Conservation (phyloP, 208 protist genomes). For the Porcisia hertigi region DNA sequence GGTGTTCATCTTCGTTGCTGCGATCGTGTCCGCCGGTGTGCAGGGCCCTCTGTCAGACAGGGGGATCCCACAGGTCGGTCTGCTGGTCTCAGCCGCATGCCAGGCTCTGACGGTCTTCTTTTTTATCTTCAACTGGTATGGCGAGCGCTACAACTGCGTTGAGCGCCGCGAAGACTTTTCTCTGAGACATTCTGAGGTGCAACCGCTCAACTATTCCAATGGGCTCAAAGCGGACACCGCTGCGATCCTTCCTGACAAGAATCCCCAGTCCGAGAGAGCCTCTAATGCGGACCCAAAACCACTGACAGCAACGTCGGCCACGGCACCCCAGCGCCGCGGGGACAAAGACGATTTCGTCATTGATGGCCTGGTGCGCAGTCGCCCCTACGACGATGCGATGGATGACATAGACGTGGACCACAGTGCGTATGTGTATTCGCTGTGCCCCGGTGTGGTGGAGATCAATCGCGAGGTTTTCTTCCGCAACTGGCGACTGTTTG, state of each 20-base stretch:
- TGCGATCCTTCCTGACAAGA: not conserved
- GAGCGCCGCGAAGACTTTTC: constrained; percentile 44
- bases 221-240: not conserved
- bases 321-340: not conserved
- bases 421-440: constrained; percentile 17
- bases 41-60: constrained; percentile 16
- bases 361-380: no score
- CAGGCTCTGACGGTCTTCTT: constrained; percentile 52
- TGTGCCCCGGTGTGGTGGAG: constrained; percentile 21
- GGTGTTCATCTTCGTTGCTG: constrained; percentile 52
- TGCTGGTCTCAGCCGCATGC: constrained; percentile 42
- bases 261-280: not conserved
- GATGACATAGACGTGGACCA: constrained; percentile 8
- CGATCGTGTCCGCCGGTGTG: constrained; percentile 28
- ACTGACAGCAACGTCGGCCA: not conserved
- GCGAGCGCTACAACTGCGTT: constrained; percentile 50
- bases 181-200: constrained; percentile 5
- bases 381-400: not conserved
- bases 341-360: not conserved
- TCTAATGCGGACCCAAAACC: not conserved
- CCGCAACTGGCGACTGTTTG: constrained; percentile 29
- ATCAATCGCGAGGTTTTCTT: constrained; percentile 24
- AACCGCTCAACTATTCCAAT: not conserved
- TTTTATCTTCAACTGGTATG: constrained; percentile 73
- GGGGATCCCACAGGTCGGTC: constrained; percentile 35